Conservation (phyloP, 345 rosid genomes). For the Brassica rapa region DNA sequence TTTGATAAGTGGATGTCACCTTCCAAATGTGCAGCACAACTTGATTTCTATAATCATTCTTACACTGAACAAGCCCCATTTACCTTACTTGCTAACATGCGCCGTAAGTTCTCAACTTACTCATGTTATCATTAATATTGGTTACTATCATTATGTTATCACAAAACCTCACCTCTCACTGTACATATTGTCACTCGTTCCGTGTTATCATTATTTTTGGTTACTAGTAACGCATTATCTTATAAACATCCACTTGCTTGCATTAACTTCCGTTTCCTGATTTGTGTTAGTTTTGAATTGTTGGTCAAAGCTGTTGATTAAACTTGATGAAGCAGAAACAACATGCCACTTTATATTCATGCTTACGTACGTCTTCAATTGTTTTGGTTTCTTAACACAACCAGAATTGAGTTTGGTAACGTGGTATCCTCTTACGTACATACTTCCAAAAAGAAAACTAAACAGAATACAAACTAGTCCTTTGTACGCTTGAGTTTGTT, state of each 20-base stretch:
- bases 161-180: constrained; percentile 1
- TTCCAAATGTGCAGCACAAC: constrained; percentile 27
- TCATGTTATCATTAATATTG: background rate
- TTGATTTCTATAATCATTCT: constrained; percentile 32
- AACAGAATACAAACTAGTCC: background rate
- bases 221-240: constrained; percentile 1
- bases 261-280: background rate
- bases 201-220: background rate
- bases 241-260: background rate
- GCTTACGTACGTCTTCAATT: too few species aligned
- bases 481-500: constrained; percentile 12
- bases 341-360: too few species aligned
- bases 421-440: background rate
- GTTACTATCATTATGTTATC: too few species aligned
- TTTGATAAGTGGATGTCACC: constrained; percentile 39
- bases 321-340: too few species aligned
- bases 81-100: background rate
- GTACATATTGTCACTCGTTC: background rate
- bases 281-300: background rate
- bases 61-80: background rate
- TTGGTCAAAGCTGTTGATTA: too few species aligned
- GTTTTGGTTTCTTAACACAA: background rate
- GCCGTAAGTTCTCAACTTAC: background rate
- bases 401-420: background rate
- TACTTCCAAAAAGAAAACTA: background rate